phyloP scores from a whole-genome alignment of 495 filamentous ascomycete species.

The Astrothelium subdiscretum region DNA sequence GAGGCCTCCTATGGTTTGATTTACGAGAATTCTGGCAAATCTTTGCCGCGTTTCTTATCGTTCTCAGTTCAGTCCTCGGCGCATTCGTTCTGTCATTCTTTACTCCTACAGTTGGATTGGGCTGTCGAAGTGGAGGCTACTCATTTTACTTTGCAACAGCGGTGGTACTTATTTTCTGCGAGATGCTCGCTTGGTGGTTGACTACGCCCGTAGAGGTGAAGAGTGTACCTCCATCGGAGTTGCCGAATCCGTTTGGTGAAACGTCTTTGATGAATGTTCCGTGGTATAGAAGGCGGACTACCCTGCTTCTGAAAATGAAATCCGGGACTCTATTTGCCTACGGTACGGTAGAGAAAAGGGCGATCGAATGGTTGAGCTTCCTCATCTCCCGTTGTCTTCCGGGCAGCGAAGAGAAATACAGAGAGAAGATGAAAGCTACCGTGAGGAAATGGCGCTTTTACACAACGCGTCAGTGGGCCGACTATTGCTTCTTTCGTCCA shows the following conservation, averaged over 20 bases:
- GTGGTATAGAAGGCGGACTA: background rate
- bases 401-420: background rate
- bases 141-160: constrained; percentile 30
- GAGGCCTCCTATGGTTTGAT: constrained; percentile 33
- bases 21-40: constrained; percentile 35
- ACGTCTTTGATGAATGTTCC: background rate
- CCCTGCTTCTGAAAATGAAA: background rate
- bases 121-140: constrained; percentile 39
- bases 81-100: constrained; percentile 34
- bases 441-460: constrained; percentile 2
- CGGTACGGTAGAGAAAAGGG: background rate
- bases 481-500: constrained; percentile 19
- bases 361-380: background rate
- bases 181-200: constrained; percentile 32
- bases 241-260: background rate
- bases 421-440: background rate
- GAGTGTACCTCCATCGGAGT: background rate
- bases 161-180: constrained; percentile 22
- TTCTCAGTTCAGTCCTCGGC: constrained; percentile 24
- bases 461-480: constrained; percentile 11
- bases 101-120: constrained; percentile 39
- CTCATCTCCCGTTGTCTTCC: background rate
- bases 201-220: background rate
- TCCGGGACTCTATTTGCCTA: background rate
- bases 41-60: constrained; percentile 22